A percentile compares a stretch with the other conserved stretches of the same genome.
Conservation (phyloP, 768 basidiomycete genomes). For the Mycena belliarum region DNA sequence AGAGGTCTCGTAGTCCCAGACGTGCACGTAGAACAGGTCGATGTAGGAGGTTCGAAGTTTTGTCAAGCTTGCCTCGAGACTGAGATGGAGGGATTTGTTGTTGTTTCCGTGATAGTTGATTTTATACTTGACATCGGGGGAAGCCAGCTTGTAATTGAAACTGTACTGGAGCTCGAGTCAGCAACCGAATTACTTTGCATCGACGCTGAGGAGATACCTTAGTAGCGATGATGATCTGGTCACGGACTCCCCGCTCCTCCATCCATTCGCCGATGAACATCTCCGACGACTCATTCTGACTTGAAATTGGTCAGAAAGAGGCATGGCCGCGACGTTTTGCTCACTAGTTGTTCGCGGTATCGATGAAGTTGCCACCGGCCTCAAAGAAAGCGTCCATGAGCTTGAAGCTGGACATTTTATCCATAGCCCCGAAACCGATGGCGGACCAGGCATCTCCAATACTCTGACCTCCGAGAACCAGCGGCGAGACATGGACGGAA, state of each 20-base stretch:
- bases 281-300: conserved; percentile 45
- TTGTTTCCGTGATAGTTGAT: conserved; percentile 1
- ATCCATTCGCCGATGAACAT: conserved; percentile 40
- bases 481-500: conserved; percentile 45
- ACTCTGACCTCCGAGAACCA: conserved; percentile 45
- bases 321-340: not conserved
- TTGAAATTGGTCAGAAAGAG: not conserved
- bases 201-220: conserved; percentile 27
- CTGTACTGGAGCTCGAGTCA: conserved; percentile 7
- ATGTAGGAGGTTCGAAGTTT: conserved; percentile 45
- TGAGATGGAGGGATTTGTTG: conserved; percentile 31
- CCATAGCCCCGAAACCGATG: conserved; percentile 4
- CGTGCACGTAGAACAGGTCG: conserved; percentile 47
- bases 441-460: conserved; percentile 40
- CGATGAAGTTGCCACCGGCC: conserved; percentile 6
- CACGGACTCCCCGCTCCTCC: conserved; percentile 30
- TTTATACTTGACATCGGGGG: not conserved
- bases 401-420: conserved; percentile 1
- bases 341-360: conserved; percentile 6
- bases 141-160: not conserved
- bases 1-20: conserved; percentile 46
- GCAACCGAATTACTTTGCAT: conserved; percentile 14
- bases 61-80: conserved; percentile 38
- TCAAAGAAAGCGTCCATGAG: conserved; percentile 4
- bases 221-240: conserved; percentile 33